Conservation (phyloP, 1,139 yeast species). For the Pichia sp. region DNA sequence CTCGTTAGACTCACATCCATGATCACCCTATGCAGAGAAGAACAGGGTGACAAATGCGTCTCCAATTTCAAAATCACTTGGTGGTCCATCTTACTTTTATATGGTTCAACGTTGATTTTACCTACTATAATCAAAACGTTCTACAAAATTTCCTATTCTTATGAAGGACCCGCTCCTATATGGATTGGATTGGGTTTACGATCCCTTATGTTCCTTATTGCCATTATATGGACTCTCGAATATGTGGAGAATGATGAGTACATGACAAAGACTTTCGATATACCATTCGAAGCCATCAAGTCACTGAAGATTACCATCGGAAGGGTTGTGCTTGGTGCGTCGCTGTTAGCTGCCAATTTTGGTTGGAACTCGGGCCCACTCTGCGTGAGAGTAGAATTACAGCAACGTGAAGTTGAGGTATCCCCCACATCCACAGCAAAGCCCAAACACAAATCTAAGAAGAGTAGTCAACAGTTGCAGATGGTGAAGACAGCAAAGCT, state of each 20-base stretch:
- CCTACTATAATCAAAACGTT: conserved; percentile 68
- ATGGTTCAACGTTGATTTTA: conserved; percentile 47
- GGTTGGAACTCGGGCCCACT: conserved; percentile 87
- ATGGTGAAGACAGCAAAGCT: conserved; percentile 37
- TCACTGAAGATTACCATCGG: conserved; percentile 61
- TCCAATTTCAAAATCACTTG: conserved; percentile 65
- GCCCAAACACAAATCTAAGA: neutral
- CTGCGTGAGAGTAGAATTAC: conserved; percentile 62
- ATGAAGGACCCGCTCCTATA: conserved; percentile 77
- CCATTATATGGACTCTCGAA: conserved; percentile 76
- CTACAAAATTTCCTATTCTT: conserved; percentile 65
- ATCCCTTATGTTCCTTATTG: conserved; percentile 48
- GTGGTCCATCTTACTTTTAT: conserved; percentile 54
- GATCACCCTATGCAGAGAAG: conserved; percentile 82
- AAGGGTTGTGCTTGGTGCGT: conserved; percentile 62
- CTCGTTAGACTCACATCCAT: conserved; percentile 55
- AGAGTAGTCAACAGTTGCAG: conserved; percentile 3
- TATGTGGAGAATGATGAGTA: conserved; percentile 48
- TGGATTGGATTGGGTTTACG: conserved; percentile 72
- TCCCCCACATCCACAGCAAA: neutral
- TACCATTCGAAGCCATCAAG: conserved; percentile 35
- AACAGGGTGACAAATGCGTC: conserved; percentile 70
- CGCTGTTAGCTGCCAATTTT: conserved; percentile 66
- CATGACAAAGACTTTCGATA: conserved; percentile 17
- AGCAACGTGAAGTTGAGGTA: conserved; percentile 13